Evolutionary conservation across 2,329 filamentous ascomycete genomes (phyloP), one percentile per base, ranked within the genome.

Genomic region (Tolypocladium capitatum): DNA sequence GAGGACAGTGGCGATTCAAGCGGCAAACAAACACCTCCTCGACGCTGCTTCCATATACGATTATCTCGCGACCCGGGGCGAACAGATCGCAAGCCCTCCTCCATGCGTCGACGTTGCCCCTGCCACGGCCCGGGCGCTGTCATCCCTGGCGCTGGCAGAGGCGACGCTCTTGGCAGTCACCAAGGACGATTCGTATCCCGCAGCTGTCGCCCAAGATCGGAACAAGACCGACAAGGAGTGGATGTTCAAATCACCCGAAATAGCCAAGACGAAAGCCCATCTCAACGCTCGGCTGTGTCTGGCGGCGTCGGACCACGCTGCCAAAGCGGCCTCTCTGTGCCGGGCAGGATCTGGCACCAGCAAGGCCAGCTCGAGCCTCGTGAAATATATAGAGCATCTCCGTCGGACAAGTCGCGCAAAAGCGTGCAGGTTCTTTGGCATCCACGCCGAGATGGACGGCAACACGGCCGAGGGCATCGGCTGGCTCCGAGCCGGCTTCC

Each of bases 121-220:
- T 7, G 59, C 73, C 2, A 73, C 71, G 8, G 68, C 75, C 16
- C 70, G 74, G 46, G 78, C 74, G 1, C 73, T 86, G 48, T 70
- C 78, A 4, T 76, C 74, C 11, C 72, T 96, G 3, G 81, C 87
- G 0, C 73, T 92, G 31, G 88, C 90, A 2, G 91, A 96, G 66
- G 90, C 90, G 0, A 96, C 90, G 0, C 74, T 97, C 1, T 76
- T 96, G 1, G 88, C 88, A 0, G 88, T 97, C 1, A 65, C 94
- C 45, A 97, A 97, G 57, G 91, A 97, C 60, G 92, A 98, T 59
- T 89, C 91, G 0, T 97, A 96, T 59, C 84, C 91, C 1, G 81
- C 84, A 2, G 78, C 83, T 7, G 83, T 94, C 2, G 81, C 88
- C 1, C 86, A 94, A 58, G 80, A 83, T 48, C 77, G 90, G 43